phyloP scores from a whole-genome alignment of 2,329 filamentous ascomycete species.

The Fusarium chlamydosporum region DNA sequence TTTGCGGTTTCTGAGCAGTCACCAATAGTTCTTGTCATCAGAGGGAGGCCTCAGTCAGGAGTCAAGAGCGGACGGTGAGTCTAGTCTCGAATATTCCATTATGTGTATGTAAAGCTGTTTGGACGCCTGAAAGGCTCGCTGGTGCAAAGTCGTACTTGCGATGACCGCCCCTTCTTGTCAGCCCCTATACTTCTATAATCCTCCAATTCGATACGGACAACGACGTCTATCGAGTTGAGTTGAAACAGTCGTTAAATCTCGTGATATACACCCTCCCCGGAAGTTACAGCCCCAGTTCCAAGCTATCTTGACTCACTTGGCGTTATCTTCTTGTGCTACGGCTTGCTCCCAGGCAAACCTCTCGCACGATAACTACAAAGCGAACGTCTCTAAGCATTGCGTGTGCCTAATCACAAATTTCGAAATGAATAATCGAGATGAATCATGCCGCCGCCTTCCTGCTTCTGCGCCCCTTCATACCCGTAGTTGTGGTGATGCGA shows the following conservation, averaged over 20 bases:
- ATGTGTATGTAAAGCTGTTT: slow-evolving; percentile 45
- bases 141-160: slow-evolving; percentile 24
- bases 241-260: slow-evolving; percentile 44
- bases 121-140: slow-evolving; percentile 41
- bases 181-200: slow-evolving; percentile 39
- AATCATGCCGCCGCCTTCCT: slow-evolving; percentile 26
- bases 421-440: slow-evolving; percentile 36
- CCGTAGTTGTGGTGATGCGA: slow-evolving; percentile 31
- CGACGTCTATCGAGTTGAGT: slow-evolving; percentile 38
- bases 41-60: slow-evolving; percentile 46
- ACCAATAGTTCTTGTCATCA: slow-evolving; percentile 18
- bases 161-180: slow-evolving; percentile 28
- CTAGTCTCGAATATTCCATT: slow-evolving; percentile 44
- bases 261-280: slow-evolving; percentile 45
- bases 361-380: slow-evolving; percentile 32
- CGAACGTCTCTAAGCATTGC: slow-evolving; percentile 38
- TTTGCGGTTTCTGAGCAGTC: slow-evolving; percentile 9
- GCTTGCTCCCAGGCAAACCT: slow-evolving; percentile 37
- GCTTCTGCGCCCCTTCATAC: slow-evolving; percentile 22
- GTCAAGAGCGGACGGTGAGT: slow-evolving; percentile 4
- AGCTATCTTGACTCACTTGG: slow-evolving; percentile 35
- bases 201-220: slow-evolving; percentile 25
- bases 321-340: slow-evolving; percentile 32
- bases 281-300: slow-evolving; percentile 35
- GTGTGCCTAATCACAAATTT: slow-evolving; percentile 35